phyloP scores from a whole-genome alignment of 345 rosid genomes.

The Trapa incisa region DNA sequence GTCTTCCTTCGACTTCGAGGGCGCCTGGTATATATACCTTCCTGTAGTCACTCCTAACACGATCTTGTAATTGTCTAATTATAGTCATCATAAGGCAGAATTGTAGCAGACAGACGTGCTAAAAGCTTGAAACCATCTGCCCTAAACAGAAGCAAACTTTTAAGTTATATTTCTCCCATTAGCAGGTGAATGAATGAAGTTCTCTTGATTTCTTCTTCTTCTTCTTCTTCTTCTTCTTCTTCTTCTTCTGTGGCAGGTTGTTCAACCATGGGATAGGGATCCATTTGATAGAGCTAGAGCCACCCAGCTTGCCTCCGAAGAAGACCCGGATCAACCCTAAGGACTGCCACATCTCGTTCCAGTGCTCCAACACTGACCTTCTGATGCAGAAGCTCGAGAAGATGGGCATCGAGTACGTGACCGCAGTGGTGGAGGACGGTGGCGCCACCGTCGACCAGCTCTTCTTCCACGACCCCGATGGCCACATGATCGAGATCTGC shows the following conservation, averaged over 20 bases:
- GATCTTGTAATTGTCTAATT: not conserved
- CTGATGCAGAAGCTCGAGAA: constrained; percentile 15
- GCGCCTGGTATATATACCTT: constrained; percentile 28
- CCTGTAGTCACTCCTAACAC: not conserved
- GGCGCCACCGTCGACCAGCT: constrained; percentile 35
- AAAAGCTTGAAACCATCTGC: too few relatives aligned
- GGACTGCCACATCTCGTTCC: constrained; percentile 44
- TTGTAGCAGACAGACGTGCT: too few relatives aligned
- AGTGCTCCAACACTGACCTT: constrained; percentile 27
- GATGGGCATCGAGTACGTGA: constrained; percentile 26
- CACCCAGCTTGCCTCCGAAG: constrained; percentile 13
- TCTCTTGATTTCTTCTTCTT: too few relatives aligned
- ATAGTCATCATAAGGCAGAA: too few relatives aligned
- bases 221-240: not conserved
- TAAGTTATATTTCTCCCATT: too few relatives aligned
- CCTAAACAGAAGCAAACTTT: too few relatives aligned
- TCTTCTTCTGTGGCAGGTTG: constrained; percentile 18
- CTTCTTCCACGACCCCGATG: constrained; percentile 45
- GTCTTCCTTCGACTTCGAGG: constrained; percentile 37
- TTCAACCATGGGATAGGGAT: constrained; percentile 38
- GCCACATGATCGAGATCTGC: constrained; percentile 27
- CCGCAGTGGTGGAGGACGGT: constrained; percentile 31
- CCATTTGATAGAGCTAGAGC: constrained; percentile 31
- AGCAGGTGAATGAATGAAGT: too few relatives aligned
- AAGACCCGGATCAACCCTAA: constrained; percentile 32